phyloP scores from a whole-genome alignment of 2,329 filamentous ascomycete species.

The Fusarium falciforme region DNA sequence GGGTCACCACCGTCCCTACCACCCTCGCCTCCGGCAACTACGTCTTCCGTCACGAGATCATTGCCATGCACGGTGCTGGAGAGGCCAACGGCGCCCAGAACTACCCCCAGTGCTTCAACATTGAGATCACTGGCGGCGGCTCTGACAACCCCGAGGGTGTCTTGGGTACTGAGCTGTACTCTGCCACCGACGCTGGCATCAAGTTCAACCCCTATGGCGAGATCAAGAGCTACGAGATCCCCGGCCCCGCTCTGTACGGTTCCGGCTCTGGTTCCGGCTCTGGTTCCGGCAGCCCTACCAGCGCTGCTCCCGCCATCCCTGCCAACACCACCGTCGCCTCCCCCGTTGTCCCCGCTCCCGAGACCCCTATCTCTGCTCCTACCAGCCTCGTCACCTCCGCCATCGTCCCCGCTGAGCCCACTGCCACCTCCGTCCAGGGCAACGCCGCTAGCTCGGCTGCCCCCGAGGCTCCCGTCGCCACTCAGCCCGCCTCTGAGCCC shows the following conservation, averaged over 20 bases:
- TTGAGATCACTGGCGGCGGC: slow-evolving; percentile 58
- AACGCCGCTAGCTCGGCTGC: neutral
- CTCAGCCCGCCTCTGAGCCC: slow-evolving; percentile 2
- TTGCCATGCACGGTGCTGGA: slow-evolving; percentile 62
- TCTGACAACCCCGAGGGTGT: slow-evolving; percentile 46
- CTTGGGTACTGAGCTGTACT: slow-evolving; percentile 53
- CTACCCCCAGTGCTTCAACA: slow-evolving; percentile 66
- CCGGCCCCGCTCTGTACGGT: slow-evolving; percentile 45
- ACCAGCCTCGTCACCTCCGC: slow-evolving; percentile 19
- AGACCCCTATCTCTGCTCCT: slow-evolving; percentile 15
- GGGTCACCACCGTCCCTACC: slow-evolving; percentile 55
- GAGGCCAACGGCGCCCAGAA: slow-evolving; percentile 58
- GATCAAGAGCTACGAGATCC: slow-evolving; percentile 42
- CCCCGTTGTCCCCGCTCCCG: slow-evolving; percentile 7
- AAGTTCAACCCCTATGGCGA: slow-evolving; percentile 47
- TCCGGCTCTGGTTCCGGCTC: slow-evolving; percentile 29
- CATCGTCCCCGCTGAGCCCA: slow-evolving; percentile 8
- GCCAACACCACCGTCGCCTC: slow-evolving; percentile 3
- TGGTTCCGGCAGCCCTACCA: slow-evolving; percentile 13
- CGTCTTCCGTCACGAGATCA: slow-evolving; percentile 66
- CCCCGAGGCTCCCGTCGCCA: slow-evolving; percentile 1
- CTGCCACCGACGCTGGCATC: slow-evolving; percentile 50
- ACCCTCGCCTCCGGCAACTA: slow-evolving; percentile 63
- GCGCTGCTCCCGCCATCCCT: slow-evolving; percentile 18
- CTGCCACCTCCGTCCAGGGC: slow-evolving; percentile 1